phyloP scores from a whole-genome alignment of 306 rosid genomes.

The Lathyrus aphaca region DNA sequence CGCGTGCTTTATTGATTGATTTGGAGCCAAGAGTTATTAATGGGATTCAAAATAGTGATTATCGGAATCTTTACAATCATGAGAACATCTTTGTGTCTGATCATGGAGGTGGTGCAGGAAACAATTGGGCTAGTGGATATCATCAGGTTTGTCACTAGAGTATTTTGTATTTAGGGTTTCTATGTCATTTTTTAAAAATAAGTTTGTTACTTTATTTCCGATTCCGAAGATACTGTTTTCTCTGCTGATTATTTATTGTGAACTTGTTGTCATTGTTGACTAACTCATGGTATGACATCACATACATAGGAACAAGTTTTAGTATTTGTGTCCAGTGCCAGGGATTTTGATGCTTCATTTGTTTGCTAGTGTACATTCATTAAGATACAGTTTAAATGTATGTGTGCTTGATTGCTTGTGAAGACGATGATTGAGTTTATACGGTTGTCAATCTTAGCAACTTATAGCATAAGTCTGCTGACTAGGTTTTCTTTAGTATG shows the following conservation, averaged over 20 bases:
- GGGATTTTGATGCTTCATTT: constrained; percentile 4
- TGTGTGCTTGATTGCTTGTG: neutral
- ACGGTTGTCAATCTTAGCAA: neutral
- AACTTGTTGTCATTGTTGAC: constrained; percentile 9
- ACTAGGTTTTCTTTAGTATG: neutral
- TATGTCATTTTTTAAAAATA: too few relatives aligned
- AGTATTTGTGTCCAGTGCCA: neutral
- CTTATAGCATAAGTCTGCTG: neutral
- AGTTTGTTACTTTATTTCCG: neutral
- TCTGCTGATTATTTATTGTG: neutral
- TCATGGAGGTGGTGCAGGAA: constrained; percentile 99
- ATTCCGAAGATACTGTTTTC: neutral
- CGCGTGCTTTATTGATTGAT: constrained; percentile 87
- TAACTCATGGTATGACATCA: neutral
- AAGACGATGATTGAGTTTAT: neutral
- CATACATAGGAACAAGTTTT: neutral
- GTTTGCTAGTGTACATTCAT: neutral
- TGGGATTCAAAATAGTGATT: constrained; percentile 94
- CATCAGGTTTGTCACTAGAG: constrained; percentile 69
- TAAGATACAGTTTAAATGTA: too few relatives aligned
- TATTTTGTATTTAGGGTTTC: constrained; percentile 14
- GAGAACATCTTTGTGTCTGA: constrained; percentile 90
- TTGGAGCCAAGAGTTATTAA: constrained; percentile 96
- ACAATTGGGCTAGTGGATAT: constrained; percentile 98
- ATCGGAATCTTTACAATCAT: constrained; percentile 91